phyloP scores from a whole-genome alignment of 2,329 filamentous ascomycete genomes.

The Trichophyton benhamiae region DNA sequence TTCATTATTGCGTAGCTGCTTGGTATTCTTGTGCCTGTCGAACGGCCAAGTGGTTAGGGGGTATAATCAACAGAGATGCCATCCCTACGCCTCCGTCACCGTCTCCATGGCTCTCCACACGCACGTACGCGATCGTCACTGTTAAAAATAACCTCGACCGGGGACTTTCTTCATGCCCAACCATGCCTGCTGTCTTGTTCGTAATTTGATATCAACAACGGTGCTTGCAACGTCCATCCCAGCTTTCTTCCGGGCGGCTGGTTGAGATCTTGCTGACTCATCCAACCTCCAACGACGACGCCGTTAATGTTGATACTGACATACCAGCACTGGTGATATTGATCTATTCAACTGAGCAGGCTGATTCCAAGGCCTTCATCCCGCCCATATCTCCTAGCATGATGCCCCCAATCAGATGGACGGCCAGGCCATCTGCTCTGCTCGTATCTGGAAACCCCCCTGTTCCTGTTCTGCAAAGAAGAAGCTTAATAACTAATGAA shows the following conservation, averaged over 20 bases:
- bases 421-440: not conserved
- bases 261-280: not conserved
- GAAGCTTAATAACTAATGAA: constrained; percentile 2
- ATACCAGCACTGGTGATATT: not conserved
- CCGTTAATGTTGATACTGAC: too few relatives aligned
- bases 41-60: not conserved
- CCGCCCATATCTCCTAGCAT: not conserved
- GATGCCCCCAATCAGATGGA: not conserved
- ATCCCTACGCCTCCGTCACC: not conserved
- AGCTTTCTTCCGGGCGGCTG: not conserved
- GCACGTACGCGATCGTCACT: constrained; percentile 1
- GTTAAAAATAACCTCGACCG: not conserved
- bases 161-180: not conserved
- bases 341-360: not conserved
- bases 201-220: not conserved
- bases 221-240: not conserved
- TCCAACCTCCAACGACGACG: not conserved
- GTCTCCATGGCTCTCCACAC: not conserved
- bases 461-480: not conserved
- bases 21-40: not conserved
- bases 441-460: constrained; percentile 2
- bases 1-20: not conserved
- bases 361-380: not conserved
- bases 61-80: not conserved
- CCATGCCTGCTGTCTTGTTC: not conserved